These are phyloP conservation scores for Paramecium primaurelia DNA, from an alignment of 73 alveolate species.

Conservation along the genomic window DNA sequence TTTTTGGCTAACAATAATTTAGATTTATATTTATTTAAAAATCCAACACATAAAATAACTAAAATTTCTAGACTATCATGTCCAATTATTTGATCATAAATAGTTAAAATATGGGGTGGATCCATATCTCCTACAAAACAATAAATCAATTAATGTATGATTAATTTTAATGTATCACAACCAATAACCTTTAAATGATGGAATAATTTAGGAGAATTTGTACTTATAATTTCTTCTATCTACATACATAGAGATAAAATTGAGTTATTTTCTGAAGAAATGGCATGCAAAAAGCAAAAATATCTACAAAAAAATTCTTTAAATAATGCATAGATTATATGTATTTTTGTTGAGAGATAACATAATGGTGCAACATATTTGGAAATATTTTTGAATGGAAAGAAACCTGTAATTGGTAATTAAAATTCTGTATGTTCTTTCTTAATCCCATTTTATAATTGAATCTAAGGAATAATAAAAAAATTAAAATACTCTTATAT, in stretches of 20 bases:
- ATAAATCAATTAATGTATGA: neutral
- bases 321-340: neutral
- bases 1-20: constrained; percentile 11
- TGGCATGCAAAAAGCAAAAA: neutral
- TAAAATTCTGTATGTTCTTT: neutral
- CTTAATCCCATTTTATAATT: neutral
- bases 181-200: neutral
- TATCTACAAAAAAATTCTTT: constrained; percentile 4
- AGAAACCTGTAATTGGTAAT: neutral
- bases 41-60: neutral
- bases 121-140: constrained; percentile 15
- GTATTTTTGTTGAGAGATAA: neutral
- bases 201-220: neutral
- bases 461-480: neutral
- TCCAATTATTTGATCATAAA: neutral
- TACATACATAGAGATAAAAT: neutral
- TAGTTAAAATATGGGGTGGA: neutral
- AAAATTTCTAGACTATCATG: constrained; percentile 17
- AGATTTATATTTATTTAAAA: neutral
- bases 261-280: neutral
- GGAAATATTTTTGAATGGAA: neutral
- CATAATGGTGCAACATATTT: constrained; percentile 38
- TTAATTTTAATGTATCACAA: neutral
- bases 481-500: neutral
- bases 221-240: neutral